These are phyloP conservation scores for Rhodotorula sp. DNA, from an alignment of 1,284 basidiomycete species.

Conservation along the genomic window DNA sequence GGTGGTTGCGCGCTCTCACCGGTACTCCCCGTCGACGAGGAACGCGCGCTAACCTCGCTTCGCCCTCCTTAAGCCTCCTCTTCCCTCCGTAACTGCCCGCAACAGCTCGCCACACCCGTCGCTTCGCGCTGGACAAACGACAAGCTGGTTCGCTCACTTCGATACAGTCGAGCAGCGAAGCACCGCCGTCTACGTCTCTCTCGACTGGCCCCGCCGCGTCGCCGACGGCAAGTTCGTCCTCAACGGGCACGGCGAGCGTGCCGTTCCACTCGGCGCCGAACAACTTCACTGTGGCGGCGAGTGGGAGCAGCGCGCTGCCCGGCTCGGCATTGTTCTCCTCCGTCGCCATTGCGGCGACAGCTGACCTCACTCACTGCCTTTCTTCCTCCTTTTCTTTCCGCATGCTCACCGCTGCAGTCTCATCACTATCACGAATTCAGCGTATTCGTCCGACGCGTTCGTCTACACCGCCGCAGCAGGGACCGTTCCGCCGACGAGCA, in stretches of 20 bases:
- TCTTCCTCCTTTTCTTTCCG: too few species aligned
- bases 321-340: background rate
- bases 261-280: slow-evolving; percentile 22
- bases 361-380: background rate
- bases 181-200: background rate
- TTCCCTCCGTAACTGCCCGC: too few species aligned
- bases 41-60: background rate
- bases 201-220: background rate
- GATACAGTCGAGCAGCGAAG: background rate
- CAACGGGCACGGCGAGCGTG: background rate
- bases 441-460: slow-evolving; percentile 12
- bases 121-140: background rate
- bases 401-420: background rate
- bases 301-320: slow-evolving; percentile 7
- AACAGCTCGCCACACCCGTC: background rate
- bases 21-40: background rate
- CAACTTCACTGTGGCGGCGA: slow-evolving; percentile 17
- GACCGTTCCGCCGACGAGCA: slow-evolving; percentile 26
- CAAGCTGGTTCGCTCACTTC: background rate
- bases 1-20: background rate
- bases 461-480: slow-evolving; percentile 14
- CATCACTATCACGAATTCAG: slow-evolving; percentile 5
- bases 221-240: background rate
- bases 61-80: background rate
- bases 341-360: too few species aligned